phyloP scores from a whole-genome alignment of 2,329 filamentous ascomycete genomes.

The Neodidymelliopsis sp. region DNA sequence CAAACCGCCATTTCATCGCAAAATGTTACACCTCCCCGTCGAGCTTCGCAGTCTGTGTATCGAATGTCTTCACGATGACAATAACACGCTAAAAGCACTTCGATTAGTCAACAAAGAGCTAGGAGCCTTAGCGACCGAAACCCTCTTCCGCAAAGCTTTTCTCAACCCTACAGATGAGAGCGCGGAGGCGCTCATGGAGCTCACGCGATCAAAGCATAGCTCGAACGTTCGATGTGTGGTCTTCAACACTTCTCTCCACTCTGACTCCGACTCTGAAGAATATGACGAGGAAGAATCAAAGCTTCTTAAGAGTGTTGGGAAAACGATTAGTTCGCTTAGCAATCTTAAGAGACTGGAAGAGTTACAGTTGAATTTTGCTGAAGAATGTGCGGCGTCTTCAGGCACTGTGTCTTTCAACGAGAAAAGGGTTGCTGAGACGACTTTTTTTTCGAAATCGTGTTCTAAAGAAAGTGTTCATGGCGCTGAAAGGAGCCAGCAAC shows the following conservation, averaged over 20 bases:
- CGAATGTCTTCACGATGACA: neutral
- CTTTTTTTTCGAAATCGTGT: too few species aligned
- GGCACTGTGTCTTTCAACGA: too few species aligned
- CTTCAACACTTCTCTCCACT: too few species aligned
- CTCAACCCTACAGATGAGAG: slow-evolving; percentile 9
- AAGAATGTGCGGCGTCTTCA: slow-evolving; percentile 16
- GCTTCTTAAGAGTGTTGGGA: too few species aligned
- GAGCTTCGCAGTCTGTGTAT: neutral
- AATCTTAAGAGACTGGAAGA: slow-evolving; percentile 9
- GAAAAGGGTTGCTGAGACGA: too few species aligned
- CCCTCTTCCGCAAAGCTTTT: slow-evolving; percentile 9
- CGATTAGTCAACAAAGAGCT: slow-evolving; percentile 3
- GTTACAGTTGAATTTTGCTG: slow-evolving; percentile 21
- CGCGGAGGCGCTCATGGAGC: neutral
- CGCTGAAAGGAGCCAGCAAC: slow-evolving; percentile 8
- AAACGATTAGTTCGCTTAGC: too few species aligned
- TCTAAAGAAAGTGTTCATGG: too few species aligned
- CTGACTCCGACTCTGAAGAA: too few species aligned
- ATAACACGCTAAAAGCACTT: neutral
- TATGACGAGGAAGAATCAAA: too few species aligned
- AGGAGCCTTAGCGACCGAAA: slow-evolving; percentile 10
- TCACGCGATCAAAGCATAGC: too few species aligned
- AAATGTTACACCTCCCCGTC: neutral
- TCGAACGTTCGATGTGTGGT: too few species aligned
- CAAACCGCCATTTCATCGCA: too few species aligned